Evolutionary conservation across 2,329 filamentous ascomycete genomes (phyloP).

Genomic region (Aspergillus jensenii): DNA sequence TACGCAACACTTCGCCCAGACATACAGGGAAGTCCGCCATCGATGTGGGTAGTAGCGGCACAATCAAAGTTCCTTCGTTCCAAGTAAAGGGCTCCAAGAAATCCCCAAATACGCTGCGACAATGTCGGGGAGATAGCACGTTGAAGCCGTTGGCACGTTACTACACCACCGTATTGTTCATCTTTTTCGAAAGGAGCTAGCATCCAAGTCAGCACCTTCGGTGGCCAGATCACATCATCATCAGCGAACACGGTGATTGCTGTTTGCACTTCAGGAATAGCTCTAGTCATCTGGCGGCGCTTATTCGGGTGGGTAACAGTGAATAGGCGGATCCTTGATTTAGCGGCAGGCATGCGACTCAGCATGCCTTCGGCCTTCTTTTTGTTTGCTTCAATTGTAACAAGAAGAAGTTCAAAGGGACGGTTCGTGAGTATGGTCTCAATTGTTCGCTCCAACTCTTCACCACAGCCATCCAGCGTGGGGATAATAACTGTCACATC

Average conservation of each 20-base stretch:
- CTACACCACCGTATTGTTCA: conserved; percentile 77
- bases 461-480: conserved; percentile 82
- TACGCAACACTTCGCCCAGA: conserved; percentile 93
- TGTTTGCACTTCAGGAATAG: conserved; percentile 80
- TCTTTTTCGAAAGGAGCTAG: conserved; percentile 86
- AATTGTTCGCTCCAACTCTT: conserved; percentile 79
- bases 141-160: conserved; percentile 83
- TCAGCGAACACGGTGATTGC: conserved; percentile 89
- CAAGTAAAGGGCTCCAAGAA: conserved; percentile 87
- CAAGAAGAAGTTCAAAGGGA: conserved; percentile 72
- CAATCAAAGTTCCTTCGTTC: conserved; percentile 96
- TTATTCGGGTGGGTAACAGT: conserved; percentile 88
- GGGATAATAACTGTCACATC: conserved; percentile 95
- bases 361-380: conserved; percentile 66
- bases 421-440: conserved; percentile 54
- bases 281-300: conserved; percentile 87
- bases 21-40: conserved; percentile 95
- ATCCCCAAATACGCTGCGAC: conserved; percentile 72
- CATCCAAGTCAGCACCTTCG: conserved; percentile 84
- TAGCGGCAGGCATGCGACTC: conserved; percentile 53
- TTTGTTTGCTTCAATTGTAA: conserved; percentile 81
- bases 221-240: conserved; percentile 92
- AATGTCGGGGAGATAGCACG: conserved; percentile 63
- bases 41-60: conserved; percentile 89
- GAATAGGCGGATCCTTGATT: conserved; percentile 70